A percentile compares a stretch with the other conserved stretches of the same genome.
These are phyloP conservation scores for Gastrolobium villosum DNA, from an alignment of 306 rosid genomes.

Conservation along the genomic window DNA sequence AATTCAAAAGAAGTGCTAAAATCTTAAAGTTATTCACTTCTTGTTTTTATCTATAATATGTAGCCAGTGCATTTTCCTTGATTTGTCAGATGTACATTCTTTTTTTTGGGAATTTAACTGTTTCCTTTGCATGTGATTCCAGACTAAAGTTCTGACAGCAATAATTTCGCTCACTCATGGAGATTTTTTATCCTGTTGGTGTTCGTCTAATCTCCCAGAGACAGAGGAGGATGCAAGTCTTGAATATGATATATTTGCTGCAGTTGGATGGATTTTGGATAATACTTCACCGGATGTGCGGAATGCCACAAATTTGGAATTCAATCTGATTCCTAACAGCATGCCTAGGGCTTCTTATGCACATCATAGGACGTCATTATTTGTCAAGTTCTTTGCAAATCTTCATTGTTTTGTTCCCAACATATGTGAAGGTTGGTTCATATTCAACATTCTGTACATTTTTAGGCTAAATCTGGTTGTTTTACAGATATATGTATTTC, in stretches of 20 bases:
- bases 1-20: background rate
- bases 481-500: slow-evolving; percentile 40
- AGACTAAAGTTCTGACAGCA: slow-evolving; percentile 92
- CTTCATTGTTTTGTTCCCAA: slow-evolving; percentile 96
- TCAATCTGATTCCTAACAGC: slow-evolving; percentile 58
- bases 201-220: slow-evolving; percentile 84
- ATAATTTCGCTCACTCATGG: slow-evolving; percentile 84
- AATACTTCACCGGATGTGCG: slow-evolving; percentile 56
- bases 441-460: slow-evolving; percentile 40
- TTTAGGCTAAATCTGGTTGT: slow-evolving; percentile 34
- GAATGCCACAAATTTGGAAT: slow-evolving; percentile 62
- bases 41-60: slow-evolving; percentile 35
- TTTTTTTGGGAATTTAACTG: slow-evolving; percentile 42
- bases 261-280: slow-evolving; percentile 93
- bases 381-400: slow-evolving; percentile 95
- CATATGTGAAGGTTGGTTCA: slow-evolving; percentile 87
- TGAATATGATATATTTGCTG: slow-evolving; percentile 85
- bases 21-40: slow-evolving; percentile 12
- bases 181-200: slow-evolving; percentile 89
- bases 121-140: slow-evolving; percentile 64
- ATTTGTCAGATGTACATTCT: slow-evolving; percentile 45
- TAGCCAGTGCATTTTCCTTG: slow-evolving; percentile 41
- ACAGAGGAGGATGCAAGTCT: slow-evolving; percentile 83
- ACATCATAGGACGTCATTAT: slow-evolving; percentile 89
- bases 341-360: slow-evolving; percentile 80